These are phyloP conservation scores for Chaetoscypha palmicola DNA, from an alignment of 2,329 filamentous ascomycete species.

Conservation along the genomic window DNA sequence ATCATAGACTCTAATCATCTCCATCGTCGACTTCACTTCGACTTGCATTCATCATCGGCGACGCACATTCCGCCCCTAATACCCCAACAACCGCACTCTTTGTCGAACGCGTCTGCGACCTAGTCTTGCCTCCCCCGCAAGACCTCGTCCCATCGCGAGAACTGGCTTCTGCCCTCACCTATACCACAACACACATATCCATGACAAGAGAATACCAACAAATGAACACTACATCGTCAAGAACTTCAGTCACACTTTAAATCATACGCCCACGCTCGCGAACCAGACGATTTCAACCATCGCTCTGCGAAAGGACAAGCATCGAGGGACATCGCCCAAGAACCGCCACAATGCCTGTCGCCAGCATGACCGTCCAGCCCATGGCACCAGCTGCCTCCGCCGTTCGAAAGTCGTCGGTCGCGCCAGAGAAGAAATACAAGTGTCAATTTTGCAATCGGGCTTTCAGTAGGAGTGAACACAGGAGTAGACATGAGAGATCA, in stretches of 20 bases:
- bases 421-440: slow-evolving; percentile 97
- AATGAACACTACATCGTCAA: slow-evolving; percentile 44
- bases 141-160: slow-evolving; percentile 21
- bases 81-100: slow-evolving; percentile 12
- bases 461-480: slow-evolving; percentile 94
- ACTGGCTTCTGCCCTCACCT: slow-evolving; percentile 31
- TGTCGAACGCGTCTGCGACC: slow-evolving; percentile 20
- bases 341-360: slow-evolving; percentile 55
- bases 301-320: slow-evolving; percentile 25
- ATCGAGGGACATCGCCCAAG: slow-evolving; percentile 8
- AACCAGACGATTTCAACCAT: slow-evolving; percentile 34
- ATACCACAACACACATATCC: slow-evolving; percentile 36
- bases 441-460: slow-evolving; percentile 98
- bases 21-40: slow-evolving; percentile 14
- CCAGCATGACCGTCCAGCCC: slow-evolving; percentile 48
- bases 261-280: slow-evolving; percentile 45
- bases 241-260: slow-evolving; percentile 60
- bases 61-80: slow-evolving; percentile 24
- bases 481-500: slow-evolving; percentile 92
- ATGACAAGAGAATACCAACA: slow-evolving; percentile 50
- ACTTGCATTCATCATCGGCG: slow-evolving; percentile 23
- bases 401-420: slow-evolving; percentile 67
- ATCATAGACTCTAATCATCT: slow-evolving; percentile 15
- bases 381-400: slow-evolving; percentile 59
- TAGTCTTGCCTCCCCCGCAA: slow-evolving; percentile 21